These are phyloP conservation scores for Falciphora oryzae DNA, from an alignment of 2,329 filamentous ascomycete species.

Conservation along the genomic window DNA sequence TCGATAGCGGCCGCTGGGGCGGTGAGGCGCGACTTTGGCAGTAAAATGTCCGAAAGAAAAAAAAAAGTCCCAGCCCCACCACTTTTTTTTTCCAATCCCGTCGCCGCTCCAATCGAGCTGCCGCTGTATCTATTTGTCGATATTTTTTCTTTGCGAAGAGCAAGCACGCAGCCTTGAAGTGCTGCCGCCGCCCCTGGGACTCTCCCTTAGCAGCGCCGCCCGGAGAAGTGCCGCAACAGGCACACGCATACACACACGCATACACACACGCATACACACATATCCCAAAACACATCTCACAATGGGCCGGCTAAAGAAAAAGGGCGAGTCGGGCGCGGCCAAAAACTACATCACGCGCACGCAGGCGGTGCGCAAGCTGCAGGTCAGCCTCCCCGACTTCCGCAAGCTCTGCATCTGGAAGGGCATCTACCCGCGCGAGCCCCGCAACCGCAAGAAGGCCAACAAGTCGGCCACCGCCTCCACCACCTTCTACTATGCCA, in stretches of 20 bases:
- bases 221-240: background rate
- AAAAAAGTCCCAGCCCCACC: slow-evolving; percentile 20
- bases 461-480: slow-evolving; percentile 83
- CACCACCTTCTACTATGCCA: slow-evolving; percentile 87
- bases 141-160: background rate
- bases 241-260: background rate
- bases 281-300: too few species aligned
- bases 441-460: slow-evolving; percentile 93
- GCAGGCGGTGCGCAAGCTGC: slow-evolving; percentile 94
- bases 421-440: slow-evolving; percentile 97
- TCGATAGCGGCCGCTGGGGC: slow-evolving; percentile 1
- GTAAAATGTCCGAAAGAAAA: slow-evolving; percentile 16
- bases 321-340: slow-evolving; percentile 84
- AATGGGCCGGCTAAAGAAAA: slow-evolving; percentile 84
- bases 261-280: slow-evolving; percentile 16
- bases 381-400: slow-evolving; percentile 95
- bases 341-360: slow-evolving; percentile 99
- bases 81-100: background rate
- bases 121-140: background rate
- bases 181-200: background rate
- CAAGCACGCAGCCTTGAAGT: background rate
- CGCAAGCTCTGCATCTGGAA: slow-evolving; percentile 99
- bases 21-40: slow-evolving; percentile 2
- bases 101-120: background rate
- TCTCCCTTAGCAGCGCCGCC: too few species aligned